These are phyloP conservation scores for Hygrophorus pudorinus DNA, from an alignment of 768 basidiomycete species.

Conservation along the genomic window DNA sequence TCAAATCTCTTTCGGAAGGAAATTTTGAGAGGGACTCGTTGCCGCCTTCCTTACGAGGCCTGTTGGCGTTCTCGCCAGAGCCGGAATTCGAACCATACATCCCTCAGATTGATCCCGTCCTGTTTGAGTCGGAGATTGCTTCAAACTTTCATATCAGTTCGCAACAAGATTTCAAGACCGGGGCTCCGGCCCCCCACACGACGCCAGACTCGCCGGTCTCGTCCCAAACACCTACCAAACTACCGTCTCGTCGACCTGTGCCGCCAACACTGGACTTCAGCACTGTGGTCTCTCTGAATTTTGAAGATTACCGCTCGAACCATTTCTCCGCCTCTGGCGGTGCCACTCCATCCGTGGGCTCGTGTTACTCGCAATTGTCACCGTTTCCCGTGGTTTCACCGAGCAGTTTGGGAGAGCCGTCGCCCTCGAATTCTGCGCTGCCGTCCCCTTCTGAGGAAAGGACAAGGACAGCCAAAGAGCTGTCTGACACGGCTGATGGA, in stretches of 20 bases:
- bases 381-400: neutral
- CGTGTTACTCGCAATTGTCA: neutral
- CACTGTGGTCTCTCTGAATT: no score
- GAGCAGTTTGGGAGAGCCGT: neutral
- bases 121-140: neutral
- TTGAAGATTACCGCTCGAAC: no score
- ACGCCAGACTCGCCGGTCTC: no score
- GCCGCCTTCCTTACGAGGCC: neutral
- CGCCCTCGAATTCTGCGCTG: neutral
- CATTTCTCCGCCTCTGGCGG: neutral
- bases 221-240: no score
- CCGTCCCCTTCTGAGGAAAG: no score
- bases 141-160: neutral
- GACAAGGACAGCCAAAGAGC: no score
- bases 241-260: no score
- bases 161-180: neutral
- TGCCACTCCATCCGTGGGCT: neutral
- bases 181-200: no score
- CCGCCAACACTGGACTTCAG: no score
- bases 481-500: no score
- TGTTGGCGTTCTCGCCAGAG: neutral
- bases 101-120: slow-evolving; percentile 6
- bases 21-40: neutral
- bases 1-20: neutral
- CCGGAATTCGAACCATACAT: neutral